Percentiles rank a stretch among this genome's conserved stretches.
Conservation (phyloP, 768 basidiomycete species). For the Tulasnella sp. region DNA sequence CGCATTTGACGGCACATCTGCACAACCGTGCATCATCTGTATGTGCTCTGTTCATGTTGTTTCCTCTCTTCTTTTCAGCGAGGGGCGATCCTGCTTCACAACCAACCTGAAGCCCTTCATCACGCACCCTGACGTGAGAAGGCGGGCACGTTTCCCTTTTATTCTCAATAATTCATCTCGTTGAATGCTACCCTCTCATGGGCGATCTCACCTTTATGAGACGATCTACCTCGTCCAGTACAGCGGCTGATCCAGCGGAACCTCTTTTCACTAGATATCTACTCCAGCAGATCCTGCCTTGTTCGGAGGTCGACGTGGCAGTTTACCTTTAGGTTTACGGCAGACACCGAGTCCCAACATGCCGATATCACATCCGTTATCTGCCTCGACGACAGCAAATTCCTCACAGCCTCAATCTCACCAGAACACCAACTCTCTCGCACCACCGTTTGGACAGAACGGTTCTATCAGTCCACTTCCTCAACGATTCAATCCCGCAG, state of each 20-base stretch:
- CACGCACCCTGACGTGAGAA: background rate
- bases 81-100: background rate
- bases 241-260: background rate
- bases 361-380: slow-evolving; percentile 30
- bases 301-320: slow-evolving; percentile 71
- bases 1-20: slow-evolving; percentile 49
- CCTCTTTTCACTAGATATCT: slow-evolving; percentile 48
- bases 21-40: slow-evolving; percentile 80
- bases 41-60: slow-evolving; percentile 26
- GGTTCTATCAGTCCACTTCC: slow-evolving; percentile 16
- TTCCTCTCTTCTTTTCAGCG: background rate
- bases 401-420: slow-evolving; percentile 39
- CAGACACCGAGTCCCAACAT: slow-evolving; percentile 29
- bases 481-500: slow-evolving; percentile 16
- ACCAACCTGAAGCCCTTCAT: background rate
- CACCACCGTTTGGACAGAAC: slow-evolving; percentile 1
- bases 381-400: slow-evolving; percentile 47
- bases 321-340: slow-evolving; percentile 59
- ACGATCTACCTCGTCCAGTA: background rate
- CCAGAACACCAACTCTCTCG: slow-evolving; percentile 27
- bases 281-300: slow-evolving; percentile 83
- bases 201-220: background rate
- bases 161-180: background rate
- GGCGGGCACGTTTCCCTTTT: background rate
- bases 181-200: background rate